A percentile compares a stretch with the other conserved stretches of the same genome.
These are phyloP conservation scores for Botrytis aclada DNA, from an alignment of 2,329 filamentous ascomycete genomes.

Conservation along the genomic window DNA sequence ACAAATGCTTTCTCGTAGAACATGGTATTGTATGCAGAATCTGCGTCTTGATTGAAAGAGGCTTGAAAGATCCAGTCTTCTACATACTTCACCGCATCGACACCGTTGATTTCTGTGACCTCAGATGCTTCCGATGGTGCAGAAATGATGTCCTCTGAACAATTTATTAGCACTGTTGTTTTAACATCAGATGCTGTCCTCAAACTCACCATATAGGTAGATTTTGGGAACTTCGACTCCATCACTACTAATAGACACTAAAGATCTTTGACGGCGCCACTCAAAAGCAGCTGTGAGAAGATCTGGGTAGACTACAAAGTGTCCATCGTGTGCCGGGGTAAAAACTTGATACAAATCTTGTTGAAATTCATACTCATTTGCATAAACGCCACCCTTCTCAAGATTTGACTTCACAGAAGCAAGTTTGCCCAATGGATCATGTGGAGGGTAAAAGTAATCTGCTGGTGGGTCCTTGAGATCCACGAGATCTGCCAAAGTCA, in stretches of 20 bases:
- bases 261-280: conserved; percentile 46
- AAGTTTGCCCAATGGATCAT: conserved; percentile 48
- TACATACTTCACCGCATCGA: conserved; percentile 49
- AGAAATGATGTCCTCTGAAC: conserved; percentile 43
- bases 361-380: conserved; percentile 55
- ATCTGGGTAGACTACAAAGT: conserved; percentile 57
- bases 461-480: conserved; percentile 50
- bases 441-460: conserved; percentile 47
- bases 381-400: conserved; percentile 40
- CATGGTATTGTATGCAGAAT: conserved; percentile 44
- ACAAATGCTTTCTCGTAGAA: conserved; percentile 39
- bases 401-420: conserved; percentile 46
- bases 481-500: conserved; percentile 28
- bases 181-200: background rate
- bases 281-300: conserved; percentile 50
- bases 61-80: conserved; percentile 43
- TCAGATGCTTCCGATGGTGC: conserved; percentile 45
- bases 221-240: conserved; percentile 57
- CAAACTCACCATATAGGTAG: conserved; percentile 47
- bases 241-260: conserved; percentile 61
- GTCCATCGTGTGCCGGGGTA: conserved; percentile 59
- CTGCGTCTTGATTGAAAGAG: conserved; percentile 41
- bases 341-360: conserved; percentile 52
- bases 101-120: conserved; percentile 55
- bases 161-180: background rate